Percentiles rank a stretch among this genome's conserved stretches.
These are phyloP conservation scores for Daedaleopsis nitida DNA, from an alignment of 768 basidiomycete genomes.

Conservation along the genomic window DNA sequence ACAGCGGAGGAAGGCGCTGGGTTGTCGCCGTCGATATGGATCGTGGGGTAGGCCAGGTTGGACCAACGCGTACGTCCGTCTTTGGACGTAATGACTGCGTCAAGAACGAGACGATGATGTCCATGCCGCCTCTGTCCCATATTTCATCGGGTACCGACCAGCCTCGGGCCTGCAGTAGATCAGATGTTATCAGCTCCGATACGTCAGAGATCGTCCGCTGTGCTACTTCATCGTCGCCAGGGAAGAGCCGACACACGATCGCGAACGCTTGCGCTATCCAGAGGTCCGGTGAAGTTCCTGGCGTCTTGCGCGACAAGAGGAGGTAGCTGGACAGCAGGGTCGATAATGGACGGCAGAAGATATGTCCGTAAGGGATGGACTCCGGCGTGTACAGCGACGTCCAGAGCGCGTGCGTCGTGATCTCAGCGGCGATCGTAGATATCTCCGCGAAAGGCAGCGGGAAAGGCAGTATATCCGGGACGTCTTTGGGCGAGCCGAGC, in stretches of 20 bases:
- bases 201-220: conserved; percentile 45
- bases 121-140: conserved; percentile 55
- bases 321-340: conserved; percentile 56
- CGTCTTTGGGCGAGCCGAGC: conserved; percentile 42
- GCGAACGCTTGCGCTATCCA: conserved; percentile 72
- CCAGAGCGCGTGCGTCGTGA: conserved; percentile 59
- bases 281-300: conserved; percentile 53
- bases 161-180: conserved; percentile 43
- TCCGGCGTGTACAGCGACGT: conserved; percentile 28
- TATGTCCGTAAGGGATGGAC: conserved; percentile 33
- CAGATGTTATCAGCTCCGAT: conserved; percentile 36
- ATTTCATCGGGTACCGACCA: conserved; percentile 42
- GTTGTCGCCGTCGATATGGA: conserved; percentile 64
- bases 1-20: conserved; percentile 40
- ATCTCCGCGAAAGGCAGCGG: conserved; percentile 58
- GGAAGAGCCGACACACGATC: conserved; percentile 55
- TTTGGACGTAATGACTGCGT: conserved; percentile 46
- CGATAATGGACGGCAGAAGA: conserved; percentile 54
- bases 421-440: conserved; percentile 50
- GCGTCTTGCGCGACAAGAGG: conserved; percentile 56
- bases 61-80: conserved; percentile 46
- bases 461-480: conserved; percentile 57
- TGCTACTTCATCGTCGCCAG: conserved; percentile 74
- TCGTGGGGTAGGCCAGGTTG: conserved; percentile 48
- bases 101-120: conserved; percentile 63